Conservation (phyloP, 495 filamentous ascomycete genomes). For the Hypoxylon cercidicola region DNA sequence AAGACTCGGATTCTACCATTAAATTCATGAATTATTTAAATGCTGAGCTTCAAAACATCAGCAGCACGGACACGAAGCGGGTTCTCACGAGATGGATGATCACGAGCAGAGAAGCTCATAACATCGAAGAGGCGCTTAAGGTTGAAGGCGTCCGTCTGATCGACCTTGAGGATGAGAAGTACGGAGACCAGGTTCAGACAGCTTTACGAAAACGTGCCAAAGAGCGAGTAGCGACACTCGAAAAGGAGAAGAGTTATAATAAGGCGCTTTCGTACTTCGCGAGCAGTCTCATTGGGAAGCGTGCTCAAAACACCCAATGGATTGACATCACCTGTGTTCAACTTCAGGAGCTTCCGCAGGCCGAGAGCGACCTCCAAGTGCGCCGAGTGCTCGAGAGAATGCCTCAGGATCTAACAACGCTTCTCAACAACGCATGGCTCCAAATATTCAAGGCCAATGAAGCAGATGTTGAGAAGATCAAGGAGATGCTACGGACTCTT, state of each 20-base stretch:
- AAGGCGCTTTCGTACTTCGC: conserved; percentile 51
- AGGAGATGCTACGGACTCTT: conserved; percentile 49
- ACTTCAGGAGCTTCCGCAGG: conserved; percentile 43
- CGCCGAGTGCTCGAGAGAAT: conserved; percentile 46
- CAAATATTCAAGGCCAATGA: conserved; percentile 52
- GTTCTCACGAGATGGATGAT: conserved; percentile 47
- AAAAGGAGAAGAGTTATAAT: conserved; percentile 48
- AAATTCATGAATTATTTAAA: conserved; percentile 47
- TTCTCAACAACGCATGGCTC: conserved; percentile 47
- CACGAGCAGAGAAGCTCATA: conserved; percentile 46
- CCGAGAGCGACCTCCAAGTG: conserved; percentile 44
- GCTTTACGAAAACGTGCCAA: conserved; percentile 45
- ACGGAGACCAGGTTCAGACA: conserved; percentile 45
- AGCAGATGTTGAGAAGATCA: conserved; percentile 48
- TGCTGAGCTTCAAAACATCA: conserved; percentile 35
- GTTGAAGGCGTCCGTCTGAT: conserved; percentile 35
- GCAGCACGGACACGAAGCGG: conserved; percentile 25
- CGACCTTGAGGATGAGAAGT: conserved; percentile 46
- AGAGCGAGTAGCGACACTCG: conserved; percentile 35
- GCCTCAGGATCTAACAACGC: conserved; percentile 46
- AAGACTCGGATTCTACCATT: conserved; percentile 50
- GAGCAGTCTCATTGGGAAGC: conserved; percentile 48
- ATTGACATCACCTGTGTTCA: conserved; percentile 51
- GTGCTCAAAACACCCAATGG: conserved; percentile 50
- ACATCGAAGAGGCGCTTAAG: conserved; percentile 40